These are phyloP conservation scores for Daedaleopsis sinensis DNA, from an alignment of 768 basidiomycete genomes.

Conservation along the genomic window DNA sequence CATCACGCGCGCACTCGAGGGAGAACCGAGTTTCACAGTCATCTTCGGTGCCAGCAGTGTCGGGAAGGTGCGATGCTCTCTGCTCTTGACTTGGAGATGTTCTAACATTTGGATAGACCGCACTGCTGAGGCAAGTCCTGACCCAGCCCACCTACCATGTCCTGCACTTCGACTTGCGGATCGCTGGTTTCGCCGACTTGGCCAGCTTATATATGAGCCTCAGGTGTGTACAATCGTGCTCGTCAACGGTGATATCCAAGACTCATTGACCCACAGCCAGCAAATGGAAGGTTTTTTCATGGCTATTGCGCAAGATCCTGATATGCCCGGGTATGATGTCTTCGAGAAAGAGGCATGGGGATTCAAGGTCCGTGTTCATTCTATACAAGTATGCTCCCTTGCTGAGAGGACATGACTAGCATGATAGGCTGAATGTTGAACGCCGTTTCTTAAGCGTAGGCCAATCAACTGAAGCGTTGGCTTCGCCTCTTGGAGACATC, in stretches of 20 bases:
- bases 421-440: conserved; percentile 77
- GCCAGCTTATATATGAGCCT: conserved; percentile 76
- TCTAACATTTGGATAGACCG: conserved; percentile 50
- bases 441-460: conserved; percentile 54
- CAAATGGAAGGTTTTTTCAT: conserved; percentile 86
- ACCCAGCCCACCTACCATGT: conserved; percentile 72
- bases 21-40: conserved; percentile 78
- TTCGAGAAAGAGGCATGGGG: conserved; percentile 77
- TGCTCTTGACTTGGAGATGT: not conserved
- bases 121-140: conserved; percentile 77
- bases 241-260: not conserved
- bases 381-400: not conserved
- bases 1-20: conserved; percentile 65
- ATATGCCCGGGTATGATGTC: conserved; percentile 61
- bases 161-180: conserved; percentile 81
- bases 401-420: conserved; percentile 41
- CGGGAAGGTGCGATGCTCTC: conserved; percentile 64
- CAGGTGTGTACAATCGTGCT: conserved; percentile 18
- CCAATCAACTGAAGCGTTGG: conserved; percentile 32
- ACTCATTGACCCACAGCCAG: conserved; percentile 40
- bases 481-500: conserved; percentile 39
- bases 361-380: conserved; percentile 63
- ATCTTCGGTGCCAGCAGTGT: conserved; percentile 81
- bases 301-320: conserved; percentile 49
- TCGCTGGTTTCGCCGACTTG: conserved; percentile 83